Evolutionary conservation across 495 filamentous ascomycete genomes (phyloP), one percentile per base, ranked within the genome.

Genomic region (Penicillium lagena): DNA sequence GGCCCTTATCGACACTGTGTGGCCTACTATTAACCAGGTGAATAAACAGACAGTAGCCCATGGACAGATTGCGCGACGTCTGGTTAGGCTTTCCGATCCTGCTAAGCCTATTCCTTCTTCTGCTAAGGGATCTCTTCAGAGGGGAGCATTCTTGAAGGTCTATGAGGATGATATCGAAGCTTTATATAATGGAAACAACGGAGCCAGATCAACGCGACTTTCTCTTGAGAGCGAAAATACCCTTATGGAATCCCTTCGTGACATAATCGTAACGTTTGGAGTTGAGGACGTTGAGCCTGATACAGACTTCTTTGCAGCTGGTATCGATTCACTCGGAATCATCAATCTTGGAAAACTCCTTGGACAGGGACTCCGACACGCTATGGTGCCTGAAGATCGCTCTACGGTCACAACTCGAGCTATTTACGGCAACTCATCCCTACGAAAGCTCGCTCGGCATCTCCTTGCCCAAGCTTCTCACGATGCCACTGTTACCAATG

Each of bases 61-160:
- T 54, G 75, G 63, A 5, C 62, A 59, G 4, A 54, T 80, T 7
- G 31, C 41, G 33, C 46, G 49, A 10, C 48, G 43, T 41, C 54
- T 50, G 36, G 56, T 66, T 29, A 35, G 39, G 11, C 42, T 85
- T 7, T 58, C 73, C 1, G 50, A 61, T 1, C 63, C 62, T 0
- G 54, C 64, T 10, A 80, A 76, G 45, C 78, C 78, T 0, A 76
- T 84, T 49, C 52, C 66, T 4, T 45, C 39, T 6, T 71, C 80
- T 4, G 67, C 65, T 0, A 83, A 86, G 58, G 81, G 79, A 0
- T 78, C 74, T 1, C 59, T 81, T 2, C 68, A 76, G 52, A 65
- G 78, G 7, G 60, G 62, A 7, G 45, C 50, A 9, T 75, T 74
- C 1, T 34, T 74, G 1, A 64, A 67, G 35, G 48, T 75, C 39